These are phyloP conservation scores for Sphaerulina musiva DNA, from an alignment of 2,329 filamentous ascomycete genomes.

Conservation along the genomic window DNA sequence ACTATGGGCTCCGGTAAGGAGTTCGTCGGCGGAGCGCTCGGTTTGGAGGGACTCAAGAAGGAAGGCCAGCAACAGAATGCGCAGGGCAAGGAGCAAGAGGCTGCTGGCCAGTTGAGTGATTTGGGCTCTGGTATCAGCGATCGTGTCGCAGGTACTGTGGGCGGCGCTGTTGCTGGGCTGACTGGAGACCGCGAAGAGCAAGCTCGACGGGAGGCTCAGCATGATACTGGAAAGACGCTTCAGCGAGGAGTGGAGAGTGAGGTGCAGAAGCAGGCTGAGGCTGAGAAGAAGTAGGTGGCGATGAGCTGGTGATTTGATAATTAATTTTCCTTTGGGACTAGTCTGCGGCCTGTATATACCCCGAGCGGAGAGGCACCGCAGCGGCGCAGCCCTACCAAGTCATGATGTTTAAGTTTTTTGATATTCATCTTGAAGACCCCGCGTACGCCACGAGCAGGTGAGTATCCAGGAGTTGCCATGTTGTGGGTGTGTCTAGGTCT, in stretches of 20 bases:
- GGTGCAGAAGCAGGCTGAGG: slow-evolving; percentile 59
- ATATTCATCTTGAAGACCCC: no score
- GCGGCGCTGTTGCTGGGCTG: slow-evolving; percentile 62
- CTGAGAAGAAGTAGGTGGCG: slow-evolving; percentile 7
- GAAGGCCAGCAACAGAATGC: slow-evolving; percentile 71
- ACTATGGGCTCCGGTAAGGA: slow-evolving; percentile 84
- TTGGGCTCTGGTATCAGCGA: slow-evolving; percentile 55
- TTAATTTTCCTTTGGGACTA: no score
- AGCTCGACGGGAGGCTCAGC: slow-evolving; percentile 59
- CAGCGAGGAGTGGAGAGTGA: slow-evolving; percentile 79
- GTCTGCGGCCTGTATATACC: no score
- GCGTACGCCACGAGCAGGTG: no score
- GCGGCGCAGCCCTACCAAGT: no score
- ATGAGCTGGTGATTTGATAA: no score
- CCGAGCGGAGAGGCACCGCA: no score
- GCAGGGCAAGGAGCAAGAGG: slow-evolving; percentile 73
- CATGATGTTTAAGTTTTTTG: no score
- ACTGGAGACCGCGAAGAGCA: slow-evolving; percentile 50
- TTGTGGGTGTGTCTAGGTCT: no score
- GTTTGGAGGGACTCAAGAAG: slow-evolving; percentile 67
- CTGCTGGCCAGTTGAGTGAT: slow-evolving; percentile 73
- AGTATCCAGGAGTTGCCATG: no score
- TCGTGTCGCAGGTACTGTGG: slow-evolving; percentile 51
- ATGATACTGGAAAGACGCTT: slow-evolving; percentile 75
- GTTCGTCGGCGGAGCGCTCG: slow-evolving; percentile 65